These are phyloP conservation scores for Ambrosiella cleistominuta DNA, from an alignment of 2,329 filamentous ascomycete genomes.

Conservation along the genomic window DNA sequence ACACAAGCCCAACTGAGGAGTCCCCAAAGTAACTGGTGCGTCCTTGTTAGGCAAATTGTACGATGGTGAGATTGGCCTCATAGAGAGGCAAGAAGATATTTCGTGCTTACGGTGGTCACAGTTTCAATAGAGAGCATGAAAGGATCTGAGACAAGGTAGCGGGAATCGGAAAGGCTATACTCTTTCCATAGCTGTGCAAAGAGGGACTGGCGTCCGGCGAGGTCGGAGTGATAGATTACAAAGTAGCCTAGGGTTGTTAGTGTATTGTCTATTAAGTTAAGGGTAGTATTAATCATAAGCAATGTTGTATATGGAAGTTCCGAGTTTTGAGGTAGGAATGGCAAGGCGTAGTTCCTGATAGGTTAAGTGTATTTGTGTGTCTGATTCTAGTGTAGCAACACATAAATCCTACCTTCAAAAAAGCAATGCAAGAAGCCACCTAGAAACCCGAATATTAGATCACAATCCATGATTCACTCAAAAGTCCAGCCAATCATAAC, in stretches of 20 bases:
- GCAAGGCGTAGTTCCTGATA: neutral
- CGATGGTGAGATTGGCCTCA: neutral
- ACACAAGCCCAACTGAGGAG: constrained; percentile 37
- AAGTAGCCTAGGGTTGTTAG: constrained; percentile 44
- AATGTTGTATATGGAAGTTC: no score
- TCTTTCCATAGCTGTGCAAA: constrained; percentile 88
- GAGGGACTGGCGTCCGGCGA: constrained; percentile 52
- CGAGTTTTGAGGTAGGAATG: no score
- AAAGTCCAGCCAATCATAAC: neutral
- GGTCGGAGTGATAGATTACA: constrained; percentile 45
- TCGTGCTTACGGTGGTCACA: constrained; percentile 49
- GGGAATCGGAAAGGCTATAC: constrained; percentile 71
- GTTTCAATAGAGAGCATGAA: constrained; percentile 81
- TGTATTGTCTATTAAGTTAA: neutral
- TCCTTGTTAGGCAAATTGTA: neutral
- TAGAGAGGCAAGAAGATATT: neutral
- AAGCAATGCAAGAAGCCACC: constrained; percentile 56
- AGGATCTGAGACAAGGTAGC: constrained; percentile 64
- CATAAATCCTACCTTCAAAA: constrained; percentile 48
- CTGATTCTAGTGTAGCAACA: neutral
- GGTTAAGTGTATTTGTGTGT: neutral
- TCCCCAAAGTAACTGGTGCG: constrained; percentile 33
- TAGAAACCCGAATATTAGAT: constrained; percentile 16
- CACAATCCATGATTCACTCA: no score
- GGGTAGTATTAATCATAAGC: neutral